Conservation (phyloP, 257 asterid genomes). For the Jasminum sambac region DNA sequence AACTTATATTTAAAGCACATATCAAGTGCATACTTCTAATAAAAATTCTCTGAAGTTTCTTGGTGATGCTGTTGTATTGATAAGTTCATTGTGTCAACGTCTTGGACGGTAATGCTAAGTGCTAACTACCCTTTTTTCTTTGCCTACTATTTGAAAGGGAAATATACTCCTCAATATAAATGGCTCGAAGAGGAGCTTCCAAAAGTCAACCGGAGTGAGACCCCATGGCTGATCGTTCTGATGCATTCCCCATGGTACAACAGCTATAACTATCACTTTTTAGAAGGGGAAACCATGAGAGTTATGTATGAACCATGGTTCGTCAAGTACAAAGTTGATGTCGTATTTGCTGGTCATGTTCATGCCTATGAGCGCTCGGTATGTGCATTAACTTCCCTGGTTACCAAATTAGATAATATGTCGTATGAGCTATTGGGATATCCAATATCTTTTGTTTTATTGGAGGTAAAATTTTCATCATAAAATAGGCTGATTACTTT, state of each 20-base stretch:
- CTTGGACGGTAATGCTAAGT: background rate
- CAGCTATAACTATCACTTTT: slow-evolving; percentile 74
- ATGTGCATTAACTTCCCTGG: slow-evolving; percentile 13
- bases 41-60: no score
- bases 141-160: slow-evolving; percentile 41
- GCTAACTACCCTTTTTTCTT: background rate
- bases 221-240: slow-evolving; percentile 89
- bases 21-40: no score
- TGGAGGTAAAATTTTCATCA: no score
- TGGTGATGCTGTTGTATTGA: background rate
- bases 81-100: background rate
- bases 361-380: slow-evolving; percentile 95
- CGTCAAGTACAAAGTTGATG: slow-evolving; percentile 74
- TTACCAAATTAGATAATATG: background rate
- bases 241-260: slow-evolving; percentile 94
- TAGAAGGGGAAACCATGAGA: slow-evolving; percentile 99
- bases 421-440: background rate
- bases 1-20: no score
- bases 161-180: slow-evolving; percentile 73
- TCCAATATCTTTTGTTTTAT: background rate
- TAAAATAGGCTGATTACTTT: no score
- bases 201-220: slow-evolving; percentile 73
- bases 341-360: slow-evolving; percentile 90
- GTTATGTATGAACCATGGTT: slow-evolving; percentile 80
- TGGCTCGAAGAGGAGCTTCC: slow-evolving; percentile 78